Base-by-base conservation (phyloP, 345 rosid species). In the Gossypium turneri region DNA sequence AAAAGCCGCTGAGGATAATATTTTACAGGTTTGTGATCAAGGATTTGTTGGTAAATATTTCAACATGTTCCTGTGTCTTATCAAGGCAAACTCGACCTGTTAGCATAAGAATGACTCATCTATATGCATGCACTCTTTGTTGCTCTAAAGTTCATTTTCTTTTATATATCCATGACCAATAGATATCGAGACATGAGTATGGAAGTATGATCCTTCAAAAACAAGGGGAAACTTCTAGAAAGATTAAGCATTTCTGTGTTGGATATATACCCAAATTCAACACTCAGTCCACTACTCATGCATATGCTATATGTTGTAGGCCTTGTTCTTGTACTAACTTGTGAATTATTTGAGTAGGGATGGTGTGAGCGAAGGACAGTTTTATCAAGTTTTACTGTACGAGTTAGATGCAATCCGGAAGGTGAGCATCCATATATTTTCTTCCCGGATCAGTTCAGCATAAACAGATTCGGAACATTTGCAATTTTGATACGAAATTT, bases 311-410 rank as follows among this genome's bases (percentile, higher is more conserved):
- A 13, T 34, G 55, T 17, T 22, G 7, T 67, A 9, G 67, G 64
- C 25, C 55, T 68, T 44, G 59, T 41, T 62, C 17, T 73, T 1
- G 19, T 45, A 55, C 48, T 63, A 52, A 78, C 0, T 7, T 22
- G 57, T n/a, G 55, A 34, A 16, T 72, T 3, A 27, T 60, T 76
- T 20, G 19, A 7, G 11, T 83, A 95, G 99, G 85, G 99, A 95
- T 81, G 99, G 99, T 58, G 99, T 95, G 61, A 95, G 99, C 38
- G 99, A 95, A 87, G 99, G 99, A 16, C 99, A 95, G 20, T 92
- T 92, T 80, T 92, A 92, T 84, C 97, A 92, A 83, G 90, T 90
- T 75, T 81, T 92, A 75, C 92, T 92, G 50, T 92, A 88, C 58
- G 97, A 92, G 77, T 77, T 92, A 75, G 97, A 92, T 76, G 97